Base-by-base conservation (phyloP, 139 green algal genomes). In the Chlamydomonas sphaeroides region DNA sequence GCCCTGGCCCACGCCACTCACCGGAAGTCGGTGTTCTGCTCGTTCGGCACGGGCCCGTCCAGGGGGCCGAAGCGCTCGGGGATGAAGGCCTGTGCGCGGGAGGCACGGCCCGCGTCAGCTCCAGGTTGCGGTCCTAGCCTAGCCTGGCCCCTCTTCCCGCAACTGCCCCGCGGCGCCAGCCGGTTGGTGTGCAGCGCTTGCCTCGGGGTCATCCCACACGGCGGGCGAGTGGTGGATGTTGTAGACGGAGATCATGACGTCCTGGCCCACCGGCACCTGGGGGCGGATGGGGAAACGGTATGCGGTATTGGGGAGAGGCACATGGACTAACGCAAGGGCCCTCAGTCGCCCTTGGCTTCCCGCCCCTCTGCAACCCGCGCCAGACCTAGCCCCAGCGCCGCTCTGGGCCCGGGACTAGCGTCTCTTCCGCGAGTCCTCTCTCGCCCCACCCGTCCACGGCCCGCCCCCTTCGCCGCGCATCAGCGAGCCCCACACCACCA, bases 201-300 rank as follows among this genome's bases (percentile, higher is more conserved):
- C 74, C 74, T 93, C 79, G 1, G 96, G 90, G 33, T 92, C 67
- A 21, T 98, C 95, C 92, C 94, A 96, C 33, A 96, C 93, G 39
- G 86, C 89, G 23, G 91, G 83, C n/a, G 86, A 93, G 86, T 94
- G 94, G 86, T 99, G 97, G 53, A 99, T 95, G 92, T 99, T 99
- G 92, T 99, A 99, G 3, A 99, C 92, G 61, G 76, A 91, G 78
- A 99, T 97, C 93, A 99, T 98, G 21, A 99, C 91, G 84, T 99
- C 97, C 87, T 99, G 97, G 0, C 92, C 92, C 65, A 83, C 78
- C 0, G 91, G 91, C 38, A 98, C 92, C 91, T 80, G 74, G 21
- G 56, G 59, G 39, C 36, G 6, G n/a, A 23, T 11, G 51, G 25
- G 68, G 48, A 59, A 39, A n/a, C 36, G 66, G 66, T 23, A n/a